Conservation (phyloP, 2,329 filamentous ascomycete species). For the Aspergillus brunneoviolaceus region DNA sequence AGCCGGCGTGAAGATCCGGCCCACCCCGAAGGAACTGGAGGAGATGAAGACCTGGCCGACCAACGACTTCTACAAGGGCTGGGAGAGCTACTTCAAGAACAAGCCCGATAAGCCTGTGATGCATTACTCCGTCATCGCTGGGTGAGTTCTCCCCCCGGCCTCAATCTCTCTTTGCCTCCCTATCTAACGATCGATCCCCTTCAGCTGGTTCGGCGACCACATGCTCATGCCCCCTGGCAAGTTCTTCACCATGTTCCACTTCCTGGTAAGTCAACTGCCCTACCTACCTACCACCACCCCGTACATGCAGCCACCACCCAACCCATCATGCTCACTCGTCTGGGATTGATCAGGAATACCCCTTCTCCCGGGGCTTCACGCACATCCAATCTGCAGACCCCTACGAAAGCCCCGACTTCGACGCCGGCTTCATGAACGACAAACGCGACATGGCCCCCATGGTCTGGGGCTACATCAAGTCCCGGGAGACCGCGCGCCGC, state of each 20-base stretch:
- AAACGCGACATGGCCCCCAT: conserved; percentile 80
- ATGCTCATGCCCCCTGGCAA: conserved; percentile 69
- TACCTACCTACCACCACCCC: background rate
- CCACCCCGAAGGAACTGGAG: conserved; percentile 65
- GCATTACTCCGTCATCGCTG: conserved; percentile 77
- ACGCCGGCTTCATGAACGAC: conserved; percentile 82
- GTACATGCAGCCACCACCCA: no score
- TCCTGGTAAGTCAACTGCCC: conserved; percentile 48
- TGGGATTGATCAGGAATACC: conserved; percentile 55
- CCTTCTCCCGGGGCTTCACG: conserved; percentile 70
- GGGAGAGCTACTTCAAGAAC: conserved; percentile 80
- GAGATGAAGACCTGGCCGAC: conserved; percentile 72
- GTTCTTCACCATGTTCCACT: conserved; percentile 83
- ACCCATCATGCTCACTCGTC: background rate
- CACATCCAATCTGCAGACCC: conserved; percentile 71
- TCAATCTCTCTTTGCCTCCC: background rate
- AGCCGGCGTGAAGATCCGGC: conserved; percentile 74
- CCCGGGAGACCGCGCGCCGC: conserved; percentile 72
- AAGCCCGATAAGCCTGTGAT: conserved; percentile 85
- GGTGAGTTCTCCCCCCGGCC: conserved; percentile 34
- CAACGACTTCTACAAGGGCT: conserved; percentile 66
- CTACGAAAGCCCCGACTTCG: conserved; percentile 74
- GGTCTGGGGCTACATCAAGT: conserved; percentile 84
- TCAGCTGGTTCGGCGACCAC: conserved; percentile 48
- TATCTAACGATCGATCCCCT: conserved; percentile 8